Evolutionary conservation across 2,329 filamentous ascomycete genomes (phyloP), one percentile per base, ranked within the genome.

Genomic region (Alternaria atra): DNA sequence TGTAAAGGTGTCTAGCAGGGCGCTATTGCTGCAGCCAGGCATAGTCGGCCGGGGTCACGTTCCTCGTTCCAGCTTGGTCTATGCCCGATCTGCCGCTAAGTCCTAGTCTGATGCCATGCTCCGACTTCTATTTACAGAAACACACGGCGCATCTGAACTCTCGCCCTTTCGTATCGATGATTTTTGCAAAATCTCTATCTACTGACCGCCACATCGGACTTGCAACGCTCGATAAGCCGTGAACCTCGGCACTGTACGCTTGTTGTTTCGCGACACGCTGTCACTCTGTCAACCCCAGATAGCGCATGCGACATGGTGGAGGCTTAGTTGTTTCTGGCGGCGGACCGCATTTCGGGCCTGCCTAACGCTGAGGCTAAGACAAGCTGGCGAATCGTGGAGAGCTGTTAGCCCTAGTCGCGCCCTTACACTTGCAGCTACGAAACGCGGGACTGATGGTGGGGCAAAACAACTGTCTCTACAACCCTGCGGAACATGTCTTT

Each of bases 81-180:
- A 53, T 40, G 46, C 43, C 57, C 52, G 44, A 60, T 60, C 52
- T 60, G 52, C 57, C 57, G 52, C 57, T 56, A 56, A 10, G 7
- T 10, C 25, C 37, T 56, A 48, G 57, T 51, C 52, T 51, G 44
- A 37, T 60, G 44, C 37, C 44, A 48, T 43, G 30, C 37, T 35
- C 52, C 50, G 47, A 39, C 29, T 44, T 50, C 57, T 60, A 60
- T 60, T 60, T 56, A 60, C 52, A 50, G 57, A 29, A 55, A 50
- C 44, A 44, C 42, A 17, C 43, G 46, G 46, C 44, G 29, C 47
- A 39, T 23, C 25, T 7, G 15, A 17, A 29, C 34, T 30, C 46
- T 43, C 37, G 35, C 32, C 34, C 35, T 32, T 47, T 52, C 58
- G 58, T 60, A 52, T 52, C 34, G 40, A 43, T 42, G 42, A n/a